phyloP scores from a whole-genome alignment of 441 rosid genomes.

The Hura crepitans region DNA sequence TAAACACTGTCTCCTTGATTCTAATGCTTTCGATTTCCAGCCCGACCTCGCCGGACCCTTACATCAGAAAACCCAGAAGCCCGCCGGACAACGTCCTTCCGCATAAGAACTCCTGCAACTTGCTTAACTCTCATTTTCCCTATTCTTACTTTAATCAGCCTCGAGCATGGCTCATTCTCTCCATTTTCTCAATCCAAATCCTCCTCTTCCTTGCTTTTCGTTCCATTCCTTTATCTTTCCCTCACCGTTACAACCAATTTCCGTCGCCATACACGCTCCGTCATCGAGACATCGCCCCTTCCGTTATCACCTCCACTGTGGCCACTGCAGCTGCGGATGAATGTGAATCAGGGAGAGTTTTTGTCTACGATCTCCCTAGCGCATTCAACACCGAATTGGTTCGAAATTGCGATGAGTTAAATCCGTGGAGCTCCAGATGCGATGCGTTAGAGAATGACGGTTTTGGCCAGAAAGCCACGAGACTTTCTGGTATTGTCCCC shows the following conservation, averaged over 20 bases:
- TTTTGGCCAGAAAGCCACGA: constrained; percentile 54
- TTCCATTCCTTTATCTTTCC: constrained; percentile 43
- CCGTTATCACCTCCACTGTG: constrained; percentile 13
- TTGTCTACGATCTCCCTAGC: constrained; percentile 73
- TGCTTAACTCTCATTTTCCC: constrained; percentile 30
- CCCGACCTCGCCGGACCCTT: constrained; percentile 39
- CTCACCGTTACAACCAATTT: constrained; percentile 18
- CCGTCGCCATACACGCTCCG: constrained; percentile 27
- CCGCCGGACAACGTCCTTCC: constrained; percentile 33
- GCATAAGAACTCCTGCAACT: constrained; percentile 42
- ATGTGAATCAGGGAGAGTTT: constrained; percentile 57
- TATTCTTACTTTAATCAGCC: constrained; percentile 35
- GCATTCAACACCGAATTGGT: constrained; percentile 55
- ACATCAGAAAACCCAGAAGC: constrained; percentile 34
- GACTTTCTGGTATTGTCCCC: constrained; percentile 50
- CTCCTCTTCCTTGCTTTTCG: constrained; percentile 53
- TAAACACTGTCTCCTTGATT: background rate
- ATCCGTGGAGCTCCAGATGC: constrained; percentile 88
- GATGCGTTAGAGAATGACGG: constrained; percentile 61
- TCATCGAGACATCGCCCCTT: constrained; percentile 10
- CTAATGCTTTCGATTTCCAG: constrained; percentile 56
- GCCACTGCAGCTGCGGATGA: constrained; percentile 16
- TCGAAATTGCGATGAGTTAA: constrained; percentile 58
- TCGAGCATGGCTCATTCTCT: constrained; percentile 56
- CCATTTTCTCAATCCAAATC: constrained; percentile 54